Evolutionary conservation across 1,284 basidiomycete species (phyloP).

Genomic region (Cryptococcus amylolentus): DNA sequence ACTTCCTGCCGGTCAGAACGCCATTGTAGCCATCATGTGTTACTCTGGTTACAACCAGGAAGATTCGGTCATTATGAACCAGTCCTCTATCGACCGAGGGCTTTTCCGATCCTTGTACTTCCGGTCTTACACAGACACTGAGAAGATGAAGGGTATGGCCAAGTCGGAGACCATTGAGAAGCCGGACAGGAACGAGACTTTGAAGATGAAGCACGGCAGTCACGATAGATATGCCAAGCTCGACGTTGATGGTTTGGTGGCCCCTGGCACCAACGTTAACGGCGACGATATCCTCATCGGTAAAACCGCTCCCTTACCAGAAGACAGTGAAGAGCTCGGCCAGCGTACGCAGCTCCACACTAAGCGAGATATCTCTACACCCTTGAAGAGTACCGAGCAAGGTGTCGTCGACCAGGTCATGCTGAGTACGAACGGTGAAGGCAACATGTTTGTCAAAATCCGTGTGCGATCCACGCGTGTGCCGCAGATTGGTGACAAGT

Average conservation of each 20-base stretch:
- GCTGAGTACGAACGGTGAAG: slow-evolving; percentile 92
- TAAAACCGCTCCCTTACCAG: slow-evolving; percentile 95
- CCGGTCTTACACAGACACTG: slow-evolving; percentile 94
- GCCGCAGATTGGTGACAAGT: slow-evolving; percentile 98
- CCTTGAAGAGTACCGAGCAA: slow-evolving; percentile 95
- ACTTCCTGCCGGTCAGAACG: slow-evolving; percentile 95
- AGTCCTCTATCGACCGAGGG: slow-evolving; percentile 95
- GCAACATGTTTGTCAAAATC: slow-evolving; percentile 98
- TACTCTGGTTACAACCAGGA: slow-evolving; percentile 99
- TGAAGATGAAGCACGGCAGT: slow-evolving; percentile 96
- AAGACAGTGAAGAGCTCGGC: slow-evolving; percentile 94
- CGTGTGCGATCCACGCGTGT: slow-evolving; percentile 92
- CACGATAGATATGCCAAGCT: slow-evolving; percentile 80
- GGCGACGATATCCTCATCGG: slow-evolving; percentile 99
- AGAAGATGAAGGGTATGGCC: slow-evolving; percentile 93
- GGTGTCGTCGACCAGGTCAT: slow-evolving; percentile 97
- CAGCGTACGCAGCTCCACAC: slow-evolving; percentile 89
- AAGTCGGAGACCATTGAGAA: slow-evolving; percentile 96
- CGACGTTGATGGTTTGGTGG: slow-evolving; percentile 92
- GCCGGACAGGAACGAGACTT: slow-evolving; percentile 85
- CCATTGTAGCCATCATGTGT: slow-evolving; percentile 95
- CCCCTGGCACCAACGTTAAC: slow-evolving; percentile 88
- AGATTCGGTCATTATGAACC: slow-evolving; percentile 99
- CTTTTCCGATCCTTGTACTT: slow-evolving; percentile 99
- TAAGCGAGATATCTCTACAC: slow-evolving; percentile 90